Evolutionary conservation across 208 protist genomes (phyloP).

Genomic region (Trichomonas tenax): DNA sequence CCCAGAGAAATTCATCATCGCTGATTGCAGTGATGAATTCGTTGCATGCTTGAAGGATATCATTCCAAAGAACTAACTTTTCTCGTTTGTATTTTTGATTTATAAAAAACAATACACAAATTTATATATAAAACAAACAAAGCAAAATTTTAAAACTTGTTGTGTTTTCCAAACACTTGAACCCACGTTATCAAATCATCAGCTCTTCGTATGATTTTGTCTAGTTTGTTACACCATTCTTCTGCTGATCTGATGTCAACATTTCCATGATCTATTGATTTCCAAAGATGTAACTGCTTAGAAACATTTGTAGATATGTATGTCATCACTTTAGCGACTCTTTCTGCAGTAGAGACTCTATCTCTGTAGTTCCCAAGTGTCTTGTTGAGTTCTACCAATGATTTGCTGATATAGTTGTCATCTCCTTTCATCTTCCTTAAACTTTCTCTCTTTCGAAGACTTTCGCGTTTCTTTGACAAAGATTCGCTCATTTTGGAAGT

Average conservation of each 20-base stretch:
- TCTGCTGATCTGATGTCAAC: not conserved
- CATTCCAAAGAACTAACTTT: slow-evolving; percentile 1
- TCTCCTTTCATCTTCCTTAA: not conserved
- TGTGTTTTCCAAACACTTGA: not conserved
- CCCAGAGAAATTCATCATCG: not conserved
- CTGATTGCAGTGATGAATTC: not conserved
- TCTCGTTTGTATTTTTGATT: too few relatives aligned
- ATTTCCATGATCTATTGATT: not conserved
- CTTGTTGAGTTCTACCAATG: not conserved
- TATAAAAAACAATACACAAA: too few relatives aligned
- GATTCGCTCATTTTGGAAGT: not conserved
- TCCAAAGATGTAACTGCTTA: not conserved
- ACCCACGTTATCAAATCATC: not conserved
- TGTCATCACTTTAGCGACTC: not conserved
- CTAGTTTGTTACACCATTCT: not conserved
- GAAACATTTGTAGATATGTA: not conserved
- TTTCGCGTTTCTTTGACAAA: not conserved
- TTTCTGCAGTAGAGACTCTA: not conserved
- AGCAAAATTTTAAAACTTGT: too few relatives aligned
- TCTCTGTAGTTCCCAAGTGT: not conserved
- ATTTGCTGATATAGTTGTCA: not conserved
- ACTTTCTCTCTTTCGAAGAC: not conserved
- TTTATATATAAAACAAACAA: too few relatives aligned
- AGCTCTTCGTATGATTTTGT: not conserved
- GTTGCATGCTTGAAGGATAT: not conserved